These are phyloP conservation scores for Lepidopterella palustris DNA, from an alignment of 495 filamentous ascomycete genomes.

Conservation along the genomic window DNA sequence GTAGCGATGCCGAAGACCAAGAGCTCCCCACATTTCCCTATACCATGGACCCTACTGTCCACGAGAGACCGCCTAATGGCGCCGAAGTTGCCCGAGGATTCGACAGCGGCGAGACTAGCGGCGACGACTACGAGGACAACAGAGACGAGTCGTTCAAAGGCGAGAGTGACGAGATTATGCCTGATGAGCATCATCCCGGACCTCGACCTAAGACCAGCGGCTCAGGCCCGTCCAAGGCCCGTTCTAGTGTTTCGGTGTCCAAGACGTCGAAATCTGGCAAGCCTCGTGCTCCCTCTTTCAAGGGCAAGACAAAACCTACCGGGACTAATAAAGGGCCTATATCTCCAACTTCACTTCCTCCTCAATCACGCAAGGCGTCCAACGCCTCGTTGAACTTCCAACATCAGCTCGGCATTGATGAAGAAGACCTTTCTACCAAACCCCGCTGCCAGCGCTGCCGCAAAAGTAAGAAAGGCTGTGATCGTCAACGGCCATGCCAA, in stretches of 20 bases:
- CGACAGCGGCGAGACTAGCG: conserved; percentile 68
- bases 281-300: conserved; percentile 29
- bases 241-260: conserved; percentile 12
- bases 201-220: conserved; percentile 36
- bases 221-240: conserved; percentile 12
- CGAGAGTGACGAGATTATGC: conserved; percentile 43
- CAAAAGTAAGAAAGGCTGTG: conserved; percentile 99
- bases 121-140: conserved; percentile 56
- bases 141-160: conserved; percentile 51
- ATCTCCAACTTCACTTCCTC: conserved; percentile 59
- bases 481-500: conserved; percentile 88
- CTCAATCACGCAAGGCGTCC: conserved; percentile 70
- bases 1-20: conserved; percentile 50
- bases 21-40: conserved; percentile 54
- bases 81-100: conserved; percentile 57
- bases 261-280: conserved; percentile 30
- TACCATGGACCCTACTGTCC: conserved; percentile 9
- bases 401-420: conserved; percentile 67
- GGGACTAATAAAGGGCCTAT: conserved; percentile 48
- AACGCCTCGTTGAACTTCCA: conserved; percentile 63
- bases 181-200: conserved; percentile 17
- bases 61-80: conserved; percentile 39
- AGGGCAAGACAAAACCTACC: conserved; percentile 27
- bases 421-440: conserved; percentile 86
- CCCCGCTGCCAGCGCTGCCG: conserved; percentile 96